A percentile compares a stretch with the other conserved stretches of the same genome.
Evolutionary conservation across 305 asterid species (phyloP).

Genomic region (Fraxinus velutina): DNA sequence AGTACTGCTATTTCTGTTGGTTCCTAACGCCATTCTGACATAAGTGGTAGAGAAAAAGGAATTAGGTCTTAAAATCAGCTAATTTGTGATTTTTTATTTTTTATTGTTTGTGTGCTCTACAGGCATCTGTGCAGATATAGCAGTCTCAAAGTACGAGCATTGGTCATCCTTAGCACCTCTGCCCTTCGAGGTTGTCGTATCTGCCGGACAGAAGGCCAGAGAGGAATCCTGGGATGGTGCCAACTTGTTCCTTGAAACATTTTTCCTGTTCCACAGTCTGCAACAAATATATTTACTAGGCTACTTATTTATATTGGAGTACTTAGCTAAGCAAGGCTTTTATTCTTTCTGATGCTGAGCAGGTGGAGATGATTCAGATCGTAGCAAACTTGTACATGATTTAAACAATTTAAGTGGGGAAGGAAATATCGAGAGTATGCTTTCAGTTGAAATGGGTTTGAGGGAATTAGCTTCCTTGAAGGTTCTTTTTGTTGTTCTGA

Average conservation of each 20-base stretch:
- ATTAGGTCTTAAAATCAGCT: neutral
- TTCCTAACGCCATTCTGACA: neutral
- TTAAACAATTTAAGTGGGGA: slow-evolving; percentile 85
- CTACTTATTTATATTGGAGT: slow-evolving; percentile 17
- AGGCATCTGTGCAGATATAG: slow-evolving; percentile 94
- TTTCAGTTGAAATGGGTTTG: slow-evolving; percentile 97
- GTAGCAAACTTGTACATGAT: slow-evolving; percentile 55
- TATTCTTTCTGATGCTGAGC: slow-evolving; percentile 28
- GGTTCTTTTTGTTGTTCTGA: slow-evolving; percentile 38
- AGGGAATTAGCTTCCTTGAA: slow-evolving; percentile 93
- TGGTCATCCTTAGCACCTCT: slow-evolving; percentile 99
- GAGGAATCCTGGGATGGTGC: slow-evolving; percentile 87
- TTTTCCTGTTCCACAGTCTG: slow-evolving; percentile 11
- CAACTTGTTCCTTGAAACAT: slow-evolving; percentile 28
- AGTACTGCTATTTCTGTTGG: neutral
- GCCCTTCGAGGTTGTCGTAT: slow-evolving; percentile 89
- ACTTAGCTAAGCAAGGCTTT: slow-evolving; percentile 26
- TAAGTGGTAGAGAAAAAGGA: neutral
- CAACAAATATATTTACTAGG: slow-evolving; percentile 9
- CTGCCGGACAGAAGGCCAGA: slow-evolving; percentile 96
- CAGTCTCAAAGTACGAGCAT: slow-evolving; percentile 72
- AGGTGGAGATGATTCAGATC: slow-evolving; percentile 85
- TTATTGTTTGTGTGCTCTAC: slow-evolving; percentile 13
- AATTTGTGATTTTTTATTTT: neutral
- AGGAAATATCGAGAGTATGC: slow-evolving; percentile 99